Conservation (phyloP, 2,329 filamentous ascomycete genomes). For the Paraphaeosphaeria sporulosa region DNA sequence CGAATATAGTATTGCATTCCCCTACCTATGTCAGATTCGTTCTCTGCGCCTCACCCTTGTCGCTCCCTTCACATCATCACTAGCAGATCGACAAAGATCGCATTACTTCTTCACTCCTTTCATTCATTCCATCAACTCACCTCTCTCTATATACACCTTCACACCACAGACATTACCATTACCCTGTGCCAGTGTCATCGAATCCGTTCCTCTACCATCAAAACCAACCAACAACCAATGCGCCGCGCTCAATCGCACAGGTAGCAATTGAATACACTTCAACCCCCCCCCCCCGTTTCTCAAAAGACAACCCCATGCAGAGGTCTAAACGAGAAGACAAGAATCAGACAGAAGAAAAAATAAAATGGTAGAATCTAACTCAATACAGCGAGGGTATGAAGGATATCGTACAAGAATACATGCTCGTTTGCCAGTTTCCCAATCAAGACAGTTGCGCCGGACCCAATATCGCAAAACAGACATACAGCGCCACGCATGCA, state of each 20-base stretch:
- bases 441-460: constrained; percentile 1
- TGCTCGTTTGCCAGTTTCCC: neutral
- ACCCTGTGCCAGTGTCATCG: constrained; percentile 3
- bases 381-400: constrained; percentile 28
- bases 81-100: neutral
- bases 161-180: constrained; percentile 11
- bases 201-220: neutral
- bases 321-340: constrained; percentile 11
- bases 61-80: neutral
- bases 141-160: neutral
- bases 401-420: constrained; percentile 18
- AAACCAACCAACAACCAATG: neutral
- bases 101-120: neutral
- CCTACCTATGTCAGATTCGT: too few relatives aligned
- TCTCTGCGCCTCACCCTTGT: too few relatives aligned
- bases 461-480: constrained; percentile 1
- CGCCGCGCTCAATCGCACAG: constrained; percentile 6
- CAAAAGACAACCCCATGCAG: neutral
- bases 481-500: constrained; percentile 4
- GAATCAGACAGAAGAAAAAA: neutral
- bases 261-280: neutral
- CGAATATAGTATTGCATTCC: too few relatives aligned
- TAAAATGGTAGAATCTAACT: neutral
- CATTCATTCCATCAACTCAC: neutral
- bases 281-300: neutral